Evolutionary conservation across 176 grass and related monocot genomes (phyloP).

Genomic region (Carex kokanica): DNA sequence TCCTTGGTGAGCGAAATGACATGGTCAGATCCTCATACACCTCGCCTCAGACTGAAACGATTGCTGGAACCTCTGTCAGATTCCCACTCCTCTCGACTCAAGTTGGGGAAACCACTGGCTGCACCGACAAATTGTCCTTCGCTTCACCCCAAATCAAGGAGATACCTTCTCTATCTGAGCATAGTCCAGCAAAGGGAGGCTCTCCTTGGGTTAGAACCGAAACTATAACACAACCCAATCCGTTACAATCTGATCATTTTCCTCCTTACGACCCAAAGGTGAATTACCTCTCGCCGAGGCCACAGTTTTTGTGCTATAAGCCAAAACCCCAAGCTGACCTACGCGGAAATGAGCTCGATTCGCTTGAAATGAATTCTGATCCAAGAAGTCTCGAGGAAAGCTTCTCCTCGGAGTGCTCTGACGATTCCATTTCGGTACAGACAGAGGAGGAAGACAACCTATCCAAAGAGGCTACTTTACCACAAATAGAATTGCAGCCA

Average conservation of each 20-base stretch:
- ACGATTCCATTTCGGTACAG: constrained; percentile 23
- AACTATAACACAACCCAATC: not conserved
- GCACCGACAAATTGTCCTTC: not conserved
- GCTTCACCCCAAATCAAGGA: constrained; percentile 2
- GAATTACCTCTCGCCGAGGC: constrained; percentile 85
- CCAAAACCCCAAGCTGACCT: constrained; percentile 56
- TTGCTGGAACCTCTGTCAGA: not conserved
- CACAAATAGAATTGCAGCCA: not conserved
- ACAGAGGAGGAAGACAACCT: constrained; percentile 35
- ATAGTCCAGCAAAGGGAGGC: not conserved
- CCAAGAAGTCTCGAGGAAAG: constrained; percentile 46
- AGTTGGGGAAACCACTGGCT: not conserved
- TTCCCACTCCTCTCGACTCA: constrained; percentile 32
- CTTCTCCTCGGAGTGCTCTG: constrained; percentile 56
- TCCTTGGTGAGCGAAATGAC: constrained; percentile 67
- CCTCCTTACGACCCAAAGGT: constrained; percentile 78
- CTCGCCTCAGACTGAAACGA: constrained; percentile 22
- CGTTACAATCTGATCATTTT: constrained; percentile 14
- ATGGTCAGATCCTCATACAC: constrained; percentile 21
- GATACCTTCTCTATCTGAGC: not conserved
- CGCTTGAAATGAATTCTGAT: constrained; percentile 4
- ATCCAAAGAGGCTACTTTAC: constrained; percentile 19
- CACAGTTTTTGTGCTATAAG: constrained; percentile 76
- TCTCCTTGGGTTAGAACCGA: constrained; percentile 1
- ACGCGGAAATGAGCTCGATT: constrained; percentile 12